phyloP scores from a whole-genome alignment of 257 asterid genomes.

The Eustoma russellianum region DNA sequence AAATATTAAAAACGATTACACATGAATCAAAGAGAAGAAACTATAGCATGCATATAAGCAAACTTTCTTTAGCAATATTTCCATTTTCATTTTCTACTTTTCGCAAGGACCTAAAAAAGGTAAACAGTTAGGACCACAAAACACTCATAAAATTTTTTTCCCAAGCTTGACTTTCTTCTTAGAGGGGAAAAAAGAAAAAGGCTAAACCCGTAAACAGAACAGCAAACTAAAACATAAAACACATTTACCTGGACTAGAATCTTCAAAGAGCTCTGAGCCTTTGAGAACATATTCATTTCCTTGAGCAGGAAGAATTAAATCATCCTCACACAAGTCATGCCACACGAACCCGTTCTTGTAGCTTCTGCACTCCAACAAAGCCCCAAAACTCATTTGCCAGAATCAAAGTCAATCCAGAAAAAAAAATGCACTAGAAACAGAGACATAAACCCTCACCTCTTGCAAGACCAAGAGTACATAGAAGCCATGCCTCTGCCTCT shows the following conservation, averaged over 20 bases:
- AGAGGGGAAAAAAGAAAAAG: too few species aligned
- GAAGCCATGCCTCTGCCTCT: conserved; percentile 97
- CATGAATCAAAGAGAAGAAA: too few species aligned
- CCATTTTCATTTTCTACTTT: too few species aligned
- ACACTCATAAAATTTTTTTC: too few species aligned
- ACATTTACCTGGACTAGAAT: conserved; percentile 34
- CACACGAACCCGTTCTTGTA: conserved; percentile 89
- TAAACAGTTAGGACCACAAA: too few species aligned
- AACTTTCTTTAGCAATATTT: too few species aligned
- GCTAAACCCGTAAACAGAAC: too few species aligned
- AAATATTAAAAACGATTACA: too few species aligned
- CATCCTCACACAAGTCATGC: conserved; percentile 90
- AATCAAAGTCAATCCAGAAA: neutral
- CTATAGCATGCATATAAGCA: too few species aligned
- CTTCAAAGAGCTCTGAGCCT: conserved; percentile 91
- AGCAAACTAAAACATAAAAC: too few species aligned
- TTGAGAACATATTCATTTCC: conserved; percentile 86
- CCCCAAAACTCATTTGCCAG: neutral
- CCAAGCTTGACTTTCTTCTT: too few species aligned
- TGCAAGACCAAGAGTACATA: conserved; percentile 95
- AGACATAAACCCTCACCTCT: conserved; percentile 46
- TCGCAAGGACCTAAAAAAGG: too few species aligned
- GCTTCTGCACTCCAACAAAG: conserved; percentile 39
- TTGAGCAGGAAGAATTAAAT: conserved; percentile 81
- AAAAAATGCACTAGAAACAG: neutral